Percentiles rank a stretch among this genome's conserved stretches.
Evolutionary conservation across 23 red algal genomes (phyloP).

Genomic region (Gracilaria caudata): DNA sequence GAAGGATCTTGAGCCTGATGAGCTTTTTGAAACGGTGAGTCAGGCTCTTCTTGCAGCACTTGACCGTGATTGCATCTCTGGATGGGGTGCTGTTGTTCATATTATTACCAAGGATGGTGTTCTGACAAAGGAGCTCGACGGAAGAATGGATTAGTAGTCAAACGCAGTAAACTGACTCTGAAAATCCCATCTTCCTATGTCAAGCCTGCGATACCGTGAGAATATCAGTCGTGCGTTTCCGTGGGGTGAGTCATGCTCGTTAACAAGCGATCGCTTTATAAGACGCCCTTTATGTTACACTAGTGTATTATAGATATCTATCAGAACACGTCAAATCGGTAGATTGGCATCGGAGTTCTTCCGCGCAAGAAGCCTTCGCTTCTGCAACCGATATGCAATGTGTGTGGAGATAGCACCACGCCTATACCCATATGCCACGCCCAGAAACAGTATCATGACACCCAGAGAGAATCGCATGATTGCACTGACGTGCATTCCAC

Average conservation of each 20-base stretch:
- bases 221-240: neutral
- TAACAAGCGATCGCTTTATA: neutral
- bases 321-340: constrained; percentile 13
- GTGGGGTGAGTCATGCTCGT: neutral
- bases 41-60: constrained; percentile 89
- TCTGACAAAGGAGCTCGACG: constrained; percentile 75
- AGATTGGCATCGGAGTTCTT: constrained; percentile 57
- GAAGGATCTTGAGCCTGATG: constrained; percentile 79
- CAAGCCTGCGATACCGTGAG: too few species aligned
- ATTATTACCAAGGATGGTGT: constrained; percentile 92
- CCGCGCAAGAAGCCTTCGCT: constrained; percentile 31
- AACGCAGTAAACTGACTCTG: neutral
- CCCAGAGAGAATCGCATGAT: constrained; percentile 43
- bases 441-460: constrained; percentile 21
- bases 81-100: constrained; percentile 95
- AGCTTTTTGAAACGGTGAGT: constrained; percentile 92
- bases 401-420: constrained; percentile 38
- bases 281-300: neutral
- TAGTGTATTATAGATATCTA: neutral
- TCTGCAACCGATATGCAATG: constrained; percentile 49
- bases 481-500: neutral
- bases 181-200: too few species aligned
- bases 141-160: constrained; percentile 86
- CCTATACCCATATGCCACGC: constrained; percentile 38
- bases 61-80: constrained; percentile 97